Conservation (phyloP, 306 rosid genomes). For the Cucumis cinereus region DNA sequence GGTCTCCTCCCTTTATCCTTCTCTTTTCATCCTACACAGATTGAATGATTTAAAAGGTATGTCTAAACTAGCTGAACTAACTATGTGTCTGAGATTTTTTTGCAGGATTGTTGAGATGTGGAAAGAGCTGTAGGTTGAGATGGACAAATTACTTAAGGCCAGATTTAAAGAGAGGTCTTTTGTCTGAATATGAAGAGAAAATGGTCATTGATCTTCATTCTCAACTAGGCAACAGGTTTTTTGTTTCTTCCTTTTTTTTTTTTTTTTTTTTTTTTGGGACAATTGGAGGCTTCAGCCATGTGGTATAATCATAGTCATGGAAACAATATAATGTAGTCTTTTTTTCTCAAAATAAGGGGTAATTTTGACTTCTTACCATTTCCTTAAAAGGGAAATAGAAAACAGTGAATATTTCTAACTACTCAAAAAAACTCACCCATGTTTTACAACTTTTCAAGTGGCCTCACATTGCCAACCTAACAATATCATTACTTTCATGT, state of each 20-base stretch:
- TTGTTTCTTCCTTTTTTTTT: not conserved
- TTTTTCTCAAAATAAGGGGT: not conserved
- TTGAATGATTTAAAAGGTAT: not conserved
- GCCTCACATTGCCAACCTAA: not conserved
- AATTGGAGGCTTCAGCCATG: not conserved
- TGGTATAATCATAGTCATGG: conserved; percentile 2
- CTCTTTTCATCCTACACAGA: not conserved
- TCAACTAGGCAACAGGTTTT: conserved; percentile 2
- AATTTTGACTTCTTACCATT: not conserved
- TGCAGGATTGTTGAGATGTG: conserved; percentile 6
- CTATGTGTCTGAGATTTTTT: not conserved
- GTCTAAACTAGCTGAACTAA: not conserved
- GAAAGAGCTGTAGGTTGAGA: not conserved
- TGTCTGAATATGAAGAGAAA: conserved; percentile 6
- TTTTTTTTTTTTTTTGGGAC: not conserved
- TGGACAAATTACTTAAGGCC: conserved; percentile 4
- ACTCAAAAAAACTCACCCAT: not conserved
- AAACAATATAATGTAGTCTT: not conserved
- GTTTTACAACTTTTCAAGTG: not conserved
- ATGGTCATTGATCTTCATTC: conserved; percentile 11
- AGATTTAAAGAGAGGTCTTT: not conserved
- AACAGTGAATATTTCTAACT: not conserved
- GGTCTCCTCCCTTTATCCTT: conserved; percentile 15
- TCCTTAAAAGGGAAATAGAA: not conserved
- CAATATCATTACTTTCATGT: not conserved